Conservation (phyloP, 352 stramenopile genomes). For the Pythium phragmitis region DNA sequence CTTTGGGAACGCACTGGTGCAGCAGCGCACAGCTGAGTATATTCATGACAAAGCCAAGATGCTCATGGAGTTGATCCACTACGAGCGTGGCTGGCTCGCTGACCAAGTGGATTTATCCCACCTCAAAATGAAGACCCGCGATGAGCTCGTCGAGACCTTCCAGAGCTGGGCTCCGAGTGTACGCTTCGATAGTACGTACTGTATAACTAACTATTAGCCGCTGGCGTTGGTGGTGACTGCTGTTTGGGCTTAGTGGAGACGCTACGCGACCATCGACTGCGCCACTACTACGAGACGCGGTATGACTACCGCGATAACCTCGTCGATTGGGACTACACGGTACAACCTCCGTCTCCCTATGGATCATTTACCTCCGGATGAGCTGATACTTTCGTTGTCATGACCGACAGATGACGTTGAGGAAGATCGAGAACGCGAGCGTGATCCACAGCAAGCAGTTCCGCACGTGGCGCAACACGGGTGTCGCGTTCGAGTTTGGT, state of each 20-base stretch:
- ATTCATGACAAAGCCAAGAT: conserved; percentile 70
- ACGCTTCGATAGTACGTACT: conserved; percentile 68
- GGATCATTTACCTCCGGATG: neutral
- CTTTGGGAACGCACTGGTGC: conserved; percentile 91
- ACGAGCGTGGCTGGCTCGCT: conserved; percentile 56
- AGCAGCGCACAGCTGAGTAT: conserved; percentile 86
- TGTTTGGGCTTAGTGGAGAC: conserved; percentile 42
- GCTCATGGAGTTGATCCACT: conserved; percentile 73
- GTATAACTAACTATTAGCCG: neutral
- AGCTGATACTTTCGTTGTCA: neutral
- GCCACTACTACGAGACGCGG: conserved; percentile 89
- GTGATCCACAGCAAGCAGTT: conserved; percentile 94
- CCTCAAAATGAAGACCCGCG: conserved; percentile 88
- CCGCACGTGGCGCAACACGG: conserved; percentile 88
- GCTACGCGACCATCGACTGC: conserved; percentile 86
- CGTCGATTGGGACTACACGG: conserved; percentile 95
- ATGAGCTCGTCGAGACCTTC: conserved; percentile 88
- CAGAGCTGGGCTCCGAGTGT: conserved; percentile 72
- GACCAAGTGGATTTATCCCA: conserved; percentile 80
- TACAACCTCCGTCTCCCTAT: conserved; percentile 9
- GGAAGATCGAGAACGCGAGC: conserved; percentile 83
- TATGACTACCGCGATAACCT: conserved; percentile 93
- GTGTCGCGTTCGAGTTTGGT: conserved; percentile 95
- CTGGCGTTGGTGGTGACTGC: neutral
- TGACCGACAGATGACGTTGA: conserved; percentile 62